Evolutionary conservation across 768 basidiomycete species (phyloP), one percentile per base, ranked within the genome.

Genomic region (Tylopilus vinaceipallidus): DNA sequence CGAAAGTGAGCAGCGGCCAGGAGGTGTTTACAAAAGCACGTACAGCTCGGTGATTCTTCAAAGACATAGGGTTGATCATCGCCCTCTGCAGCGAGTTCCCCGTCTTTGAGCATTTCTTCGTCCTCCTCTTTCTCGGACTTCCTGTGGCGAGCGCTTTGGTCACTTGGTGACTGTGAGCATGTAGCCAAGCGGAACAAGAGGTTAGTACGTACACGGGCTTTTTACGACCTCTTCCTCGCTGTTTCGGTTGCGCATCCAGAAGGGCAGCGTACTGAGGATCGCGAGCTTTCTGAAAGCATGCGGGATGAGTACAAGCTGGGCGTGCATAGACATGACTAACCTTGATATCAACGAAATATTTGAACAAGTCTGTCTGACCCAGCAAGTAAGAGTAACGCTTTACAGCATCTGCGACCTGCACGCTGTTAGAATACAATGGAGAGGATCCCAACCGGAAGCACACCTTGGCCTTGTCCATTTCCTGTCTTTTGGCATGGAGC

Each of bases 61-160:
- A 98, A 99, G 4, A 98, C 92, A 56, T 84, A 91, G 0, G 95
- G 90, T 53, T 94, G 88, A 58, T 97, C 93, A 55, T 86, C 83
- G 3, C 90, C 91, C 49, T 84, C 87, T 9, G 80, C 82, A 16
- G 81, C 88, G 32, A 84, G 75, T 57, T 91, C 90, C 7, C 86
- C 88, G 40, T 91, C 91, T 62, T 93, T 90, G 35, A 98, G 69
- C 61, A 99, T 61, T 70, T 99, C 95, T 55, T 95, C 94, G 47
- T 98, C 97, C 67, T 98, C 97, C 62, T 99, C 97, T 70, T 97
- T 97, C 69, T 99, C 97, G 0, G 91, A 94, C 68, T 94, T 97
- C 46, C 95, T 83, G 62, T 94, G 92, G 10, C 95, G 86, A 23
- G 86, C 79, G 42, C 67, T 83, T 42, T 84, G 81, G 54, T 90